Base-by-base conservation (phyloP, 192 early-diverging fungal species). In the Dissophora globulifera region DNA sequence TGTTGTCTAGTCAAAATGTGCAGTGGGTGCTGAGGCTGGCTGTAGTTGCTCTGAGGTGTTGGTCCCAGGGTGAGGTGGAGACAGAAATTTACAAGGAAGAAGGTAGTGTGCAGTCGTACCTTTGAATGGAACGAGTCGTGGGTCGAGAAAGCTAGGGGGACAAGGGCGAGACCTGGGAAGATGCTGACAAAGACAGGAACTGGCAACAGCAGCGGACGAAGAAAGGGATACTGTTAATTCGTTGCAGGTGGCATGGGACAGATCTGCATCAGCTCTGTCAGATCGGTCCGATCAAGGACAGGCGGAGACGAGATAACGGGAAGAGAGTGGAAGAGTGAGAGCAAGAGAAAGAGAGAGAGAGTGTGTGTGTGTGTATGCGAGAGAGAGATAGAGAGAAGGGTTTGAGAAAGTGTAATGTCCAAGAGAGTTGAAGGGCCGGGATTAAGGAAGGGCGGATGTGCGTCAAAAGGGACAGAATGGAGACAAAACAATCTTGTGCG, bases 241-340 rank as follows among this genome's bases (percentile, higher is more conserved):
- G 33, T 38, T 54, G 52, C 33, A 54, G 22, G 23, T 23, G 22
- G 23, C 56, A 58, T 27, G 41, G 38, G 27, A 45, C n/a, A 27
- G 56, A 58, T 58, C 41, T 58, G 41, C 42, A 58, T 30, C 40
- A 25, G 27, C 19, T 12, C 41, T 58, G 10, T 45, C 45, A 13
- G 41, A 57, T 25, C 32, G 53, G 42, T 46, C 41, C n/a, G 43
- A 49, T 45, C 43, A 45, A 45, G 17, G 43, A 45, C 43, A n/a
- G 6, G 8, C 7, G 38, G 38, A 10, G 38, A 13, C 38, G 38
- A 40, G 38, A 40, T 40, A 40, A 40, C 8, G 22, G 46, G 46
- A 48, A 48, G 46, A 48, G n/a, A 48, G 5, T 16, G 17, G 46
- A 7, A 6, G 46, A 48, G 22, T 19, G 19, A 19, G 22, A n/a